Percentiles rank a stretch among this genome's conserved stretches.
Conservation (phyloP, 2,329 filamentous ascomycete species). For the Diaporthe citrichinensis region DNA sequence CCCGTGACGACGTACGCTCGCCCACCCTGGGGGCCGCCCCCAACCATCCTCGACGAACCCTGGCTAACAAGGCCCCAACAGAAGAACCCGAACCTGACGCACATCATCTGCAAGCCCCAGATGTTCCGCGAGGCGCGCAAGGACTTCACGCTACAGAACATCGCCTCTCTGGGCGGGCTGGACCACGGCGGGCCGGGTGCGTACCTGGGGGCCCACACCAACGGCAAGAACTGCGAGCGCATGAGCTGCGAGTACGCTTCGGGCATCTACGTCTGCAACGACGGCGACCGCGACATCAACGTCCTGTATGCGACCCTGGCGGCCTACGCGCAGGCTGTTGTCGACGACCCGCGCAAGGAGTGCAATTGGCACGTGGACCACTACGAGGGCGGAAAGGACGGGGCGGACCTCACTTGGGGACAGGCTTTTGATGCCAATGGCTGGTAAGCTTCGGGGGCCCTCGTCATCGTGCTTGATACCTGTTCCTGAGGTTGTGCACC, state of each 20-base stretch:
- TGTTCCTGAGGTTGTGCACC: background rate
- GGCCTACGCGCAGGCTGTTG: conserved; percentile 12
- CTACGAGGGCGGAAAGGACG: background rate
- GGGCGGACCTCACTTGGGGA: background rate
- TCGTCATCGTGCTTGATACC: too few relatives aligned
- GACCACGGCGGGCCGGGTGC: too few relatives aligned
- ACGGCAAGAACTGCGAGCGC: conserved; percentile 11
- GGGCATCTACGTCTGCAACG: conserved; percentile 34
- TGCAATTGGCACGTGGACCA: background rate
- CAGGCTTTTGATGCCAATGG: conserved; percentile 13
- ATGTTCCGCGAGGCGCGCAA: background rate
- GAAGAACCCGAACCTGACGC: conserved; percentile 7
- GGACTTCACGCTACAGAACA: background rate
- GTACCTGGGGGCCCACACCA: background rate
- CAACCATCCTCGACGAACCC: background rate
- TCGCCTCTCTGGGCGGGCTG: background rate
- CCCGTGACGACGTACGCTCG: background rate
- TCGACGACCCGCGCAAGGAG: background rate
- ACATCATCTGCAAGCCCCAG: conserved; percentile 26
- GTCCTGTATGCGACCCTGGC: background rate
- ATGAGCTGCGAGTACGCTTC: conserved; percentile 16
- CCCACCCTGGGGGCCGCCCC: background rate
- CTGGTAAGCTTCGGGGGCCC: background rate
- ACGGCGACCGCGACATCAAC: background rate
- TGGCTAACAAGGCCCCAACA: conserved; percentile 1